A percentile compares a stretch with the other conserved stretches of the same genome.
Conservation (phyloP, 805 yeast genomes). For the Suhomyces sp. region DNA sequence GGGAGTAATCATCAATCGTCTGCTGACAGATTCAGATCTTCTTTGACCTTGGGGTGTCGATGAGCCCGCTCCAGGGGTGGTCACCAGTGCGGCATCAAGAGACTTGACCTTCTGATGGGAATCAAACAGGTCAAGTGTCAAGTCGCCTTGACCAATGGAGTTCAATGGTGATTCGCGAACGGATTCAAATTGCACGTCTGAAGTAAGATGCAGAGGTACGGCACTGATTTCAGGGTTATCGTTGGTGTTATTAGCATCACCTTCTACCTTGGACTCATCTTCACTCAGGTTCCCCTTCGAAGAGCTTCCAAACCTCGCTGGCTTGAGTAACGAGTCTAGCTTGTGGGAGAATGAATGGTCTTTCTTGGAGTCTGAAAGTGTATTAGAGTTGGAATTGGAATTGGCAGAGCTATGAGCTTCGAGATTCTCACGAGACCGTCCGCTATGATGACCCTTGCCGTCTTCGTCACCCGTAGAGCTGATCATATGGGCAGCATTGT, state of each 20-base stretch:
- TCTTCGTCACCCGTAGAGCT: slow-evolving; percentile 11
- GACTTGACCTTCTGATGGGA: slow-evolving; percentile 6
- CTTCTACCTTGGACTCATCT: neutral
- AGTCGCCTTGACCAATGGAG: slow-evolving; percentile 50
- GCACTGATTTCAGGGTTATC: no score
- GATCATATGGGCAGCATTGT: slow-evolving; percentile 39
- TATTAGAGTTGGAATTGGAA: neutral
- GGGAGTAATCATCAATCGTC: slow-evolving; percentile 14
- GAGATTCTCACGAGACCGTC: neutral
- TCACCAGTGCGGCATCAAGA: slow-evolving; percentile 5
- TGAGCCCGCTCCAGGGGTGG: slow-evolving; percentile 6
- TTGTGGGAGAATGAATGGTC: slow-evolving; percentile 18
- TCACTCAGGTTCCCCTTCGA: slow-evolving; percentile 10
- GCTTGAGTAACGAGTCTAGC: slow-evolving; percentile 25
- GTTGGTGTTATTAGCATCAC: neutral
- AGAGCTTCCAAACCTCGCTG: slow-evolving; percentile 13
- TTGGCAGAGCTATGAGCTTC: neutral
- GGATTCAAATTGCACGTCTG: slow-evolving; percentile 47
- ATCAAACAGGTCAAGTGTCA: slow-evolving; percentile 34
- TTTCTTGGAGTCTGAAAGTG: neutral
- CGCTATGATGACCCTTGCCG: neutral
- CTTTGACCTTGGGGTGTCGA: slow-evolving; percentile 1
- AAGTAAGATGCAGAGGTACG: slow-evolving; percentile 15
- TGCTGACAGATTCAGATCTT: slow-evolving; percentile 8
- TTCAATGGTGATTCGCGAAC: slow-evolving; percentile 46